These are phyloP conservation scores for Lonicera japonica DNA, from an alignment of 129 eudicot species.

Conservation along the genomic window DNA sequence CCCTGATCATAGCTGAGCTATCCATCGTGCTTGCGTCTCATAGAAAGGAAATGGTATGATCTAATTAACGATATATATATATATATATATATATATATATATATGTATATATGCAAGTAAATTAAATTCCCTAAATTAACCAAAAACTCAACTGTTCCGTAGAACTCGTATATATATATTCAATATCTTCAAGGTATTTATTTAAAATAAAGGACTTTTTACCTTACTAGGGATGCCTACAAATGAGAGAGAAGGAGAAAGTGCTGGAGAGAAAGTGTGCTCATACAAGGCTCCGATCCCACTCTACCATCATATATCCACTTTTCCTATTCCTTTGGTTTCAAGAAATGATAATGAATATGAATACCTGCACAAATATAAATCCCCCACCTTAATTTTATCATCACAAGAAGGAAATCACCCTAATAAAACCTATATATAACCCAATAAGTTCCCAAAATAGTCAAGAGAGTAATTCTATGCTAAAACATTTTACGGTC, in stretches of 20 bases:
- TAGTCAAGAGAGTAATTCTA: no score
- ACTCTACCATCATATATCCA: constrained; percentile 91
- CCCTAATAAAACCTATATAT: not conserved
- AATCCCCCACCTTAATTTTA: constrained; percentile 5
- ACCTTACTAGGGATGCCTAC: constrained; percentile 92
- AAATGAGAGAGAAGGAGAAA: constrained; percentile 90
- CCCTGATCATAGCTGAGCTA: constrained; percentile 68
- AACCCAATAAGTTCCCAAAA: not conserved
- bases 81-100: no score
- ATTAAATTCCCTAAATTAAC: no score
- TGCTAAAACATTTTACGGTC: not conserved
- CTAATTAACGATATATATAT: constrained; percentile 12
- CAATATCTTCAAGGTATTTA: no score
- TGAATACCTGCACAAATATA: constrained; percentile 54
- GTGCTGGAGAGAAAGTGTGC: constrained; percentile 85
- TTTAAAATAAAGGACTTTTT: not conserved
- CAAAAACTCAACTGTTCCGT: no score
- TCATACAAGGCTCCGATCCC: constrained; percentile 90
- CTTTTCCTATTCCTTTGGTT: constrained; percentile 70
- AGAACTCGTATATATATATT: no score
- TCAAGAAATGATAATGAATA: constrained; percentile 94
- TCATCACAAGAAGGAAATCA: not conserved
- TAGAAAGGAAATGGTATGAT: constrained; percentile 89
- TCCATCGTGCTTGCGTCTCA: constrained; percentile 93
- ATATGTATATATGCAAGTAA: no score